phyloP scores from a whole-genome alignment of 1,284 basidiomycete species.

The Pholiota adiposa region DNA sequence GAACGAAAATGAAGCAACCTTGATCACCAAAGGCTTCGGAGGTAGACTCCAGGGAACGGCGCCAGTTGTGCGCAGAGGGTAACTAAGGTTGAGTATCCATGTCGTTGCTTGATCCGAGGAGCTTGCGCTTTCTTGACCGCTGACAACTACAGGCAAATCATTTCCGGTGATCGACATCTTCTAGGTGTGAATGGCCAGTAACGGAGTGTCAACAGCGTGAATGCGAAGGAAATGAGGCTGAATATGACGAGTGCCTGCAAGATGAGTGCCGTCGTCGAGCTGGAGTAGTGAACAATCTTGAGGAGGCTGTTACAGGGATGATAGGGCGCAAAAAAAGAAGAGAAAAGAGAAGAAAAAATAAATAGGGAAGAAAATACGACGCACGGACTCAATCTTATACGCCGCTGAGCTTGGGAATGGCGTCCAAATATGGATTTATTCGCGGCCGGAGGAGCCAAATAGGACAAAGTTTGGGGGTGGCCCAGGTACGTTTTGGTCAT shows the following conservation, averaged over 20 bases:
- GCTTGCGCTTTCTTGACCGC: not conserved
- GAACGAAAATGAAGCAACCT: conserved; percentile 1
- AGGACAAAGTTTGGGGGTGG: not conserved
- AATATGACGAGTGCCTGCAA: conserved; percentile 2
- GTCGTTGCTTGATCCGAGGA: conserved; percentile 10
- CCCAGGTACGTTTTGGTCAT: not conserved
- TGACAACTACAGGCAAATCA: conserved; percentile 3
- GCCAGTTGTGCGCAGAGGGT: conserved; percentile 10
- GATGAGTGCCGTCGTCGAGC: conserved; percentile 3
- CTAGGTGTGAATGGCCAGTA: conserved; percentile 5
- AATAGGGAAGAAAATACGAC: not conserved
- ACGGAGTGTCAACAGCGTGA: conserved; percentile 1
- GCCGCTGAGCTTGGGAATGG: conserved; percentile 11
- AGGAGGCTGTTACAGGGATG: not conserved
- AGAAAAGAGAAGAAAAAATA: not conserved
- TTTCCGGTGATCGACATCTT: conserved; percentile 9
- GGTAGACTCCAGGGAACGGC: conserved; percentile 12
- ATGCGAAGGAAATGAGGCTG: not conserved
- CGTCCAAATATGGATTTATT: conserved; percentile 9
- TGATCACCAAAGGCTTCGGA: conserved; percentile 9
- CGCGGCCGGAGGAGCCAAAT: not conserved
- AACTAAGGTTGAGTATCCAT: conserved; percentile 12
- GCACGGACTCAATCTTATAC: conserved; percentile 4
- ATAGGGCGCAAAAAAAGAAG: not conserved
- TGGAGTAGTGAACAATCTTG: conserved; percentile 7